Evolutionary conservation across 768 basidiomycete genomes (phyloP), one percentile per base, ranked within the genome.

Genomic region (Boletus subparvulus): DNA sequence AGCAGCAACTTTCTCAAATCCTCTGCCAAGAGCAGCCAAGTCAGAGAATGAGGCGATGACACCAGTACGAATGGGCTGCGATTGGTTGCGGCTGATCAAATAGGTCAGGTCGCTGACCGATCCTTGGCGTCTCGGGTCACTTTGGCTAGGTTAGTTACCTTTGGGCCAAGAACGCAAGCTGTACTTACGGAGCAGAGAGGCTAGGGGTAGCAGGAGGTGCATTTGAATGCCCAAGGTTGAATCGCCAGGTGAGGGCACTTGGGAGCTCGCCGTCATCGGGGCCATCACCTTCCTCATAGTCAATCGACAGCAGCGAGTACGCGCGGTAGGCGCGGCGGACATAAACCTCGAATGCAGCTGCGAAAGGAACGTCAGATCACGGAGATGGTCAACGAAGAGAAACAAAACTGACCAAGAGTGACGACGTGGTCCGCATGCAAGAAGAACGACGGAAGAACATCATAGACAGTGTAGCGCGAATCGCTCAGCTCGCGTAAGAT

Each of bases 51-150:
- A 93, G 33, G 94, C 88, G 62, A 98, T 91, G 30, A 90, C 90
- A 62, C 97, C 97, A 60, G 83, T 90, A 45, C 97, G 90, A 39
- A 91, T 75, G 24, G 97, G 96, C 68, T 98, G 94, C 7, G 87
- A 83, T 70, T 94, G 90, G 69, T 88, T 85, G 60, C 85, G 86
- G 68, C 78, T 85, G 73, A 98, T 92, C 74, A 98, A 81, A 73
- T 94, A 98, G 45, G 89, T 93, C 61, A 99, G 77, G 70, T 99
- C 97, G 65, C 94, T 96, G 66, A 98, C 95, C 17, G 94, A 97
- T 19, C 87, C 95, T 56, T 92, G 86, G 59, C 97, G 85, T 54
- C 82, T 84, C 65, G 84, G 77, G 65, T 87, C 83, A 52, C 83
- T 83, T 61, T 39, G 26, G 42, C 48, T 28, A 17, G 14, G 58